Conservation (phyloP, 2,329 filamentous ascomycete species). For the Pseudogymnoascus sp. region DNA sequence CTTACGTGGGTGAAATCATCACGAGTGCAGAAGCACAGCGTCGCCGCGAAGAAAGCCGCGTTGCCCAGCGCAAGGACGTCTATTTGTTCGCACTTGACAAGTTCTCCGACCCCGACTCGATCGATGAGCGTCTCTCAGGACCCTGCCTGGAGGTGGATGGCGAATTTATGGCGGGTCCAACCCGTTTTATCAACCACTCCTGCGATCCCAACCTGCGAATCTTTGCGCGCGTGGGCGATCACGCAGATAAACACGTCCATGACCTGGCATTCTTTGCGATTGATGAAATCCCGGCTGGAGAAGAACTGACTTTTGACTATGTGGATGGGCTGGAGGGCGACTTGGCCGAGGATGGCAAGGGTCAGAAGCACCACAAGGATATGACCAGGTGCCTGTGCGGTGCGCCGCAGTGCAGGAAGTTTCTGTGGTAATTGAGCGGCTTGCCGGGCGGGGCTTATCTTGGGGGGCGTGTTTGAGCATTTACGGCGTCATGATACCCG, state of each 20-base stretch:
- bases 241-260: conserved; percentile 66
- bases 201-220: conserved; percentile 74
- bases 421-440: conserved; percentile 48
- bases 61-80: conserved; percentile 60
- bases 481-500: conserved; percentile 7
- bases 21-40: conserved; percentile 56
- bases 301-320: conserved; percentile 77
- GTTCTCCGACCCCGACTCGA: conserved; percentile 53
- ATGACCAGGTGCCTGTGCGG: conserved; percentile 59
- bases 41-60: conserved; percentile 50
- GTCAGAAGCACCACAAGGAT: conserved; percentile 43
- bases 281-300: conserved; percentile 53
- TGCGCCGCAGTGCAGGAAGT: conserved; percentile 59
- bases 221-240: conserved; percentile 72
- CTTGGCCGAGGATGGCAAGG: conserved; percentile 25
- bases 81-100: conserved; percentile 82
- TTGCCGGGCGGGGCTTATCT: background rate
- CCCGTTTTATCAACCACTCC: conserved; percentile 76
- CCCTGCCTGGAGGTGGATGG: conserved; percentile 56
- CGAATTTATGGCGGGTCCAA: conserved; percentile 70
- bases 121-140: conserved; percentile 48
- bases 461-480: background rate
- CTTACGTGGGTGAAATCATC: conserved; percentile 68
- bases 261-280: conserved; percentile 72
- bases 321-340: conserved; percentile 51